Base-by-base conservation (phyloP, 768 basidiomycete species). In the Serendipita sp. region DNA sequence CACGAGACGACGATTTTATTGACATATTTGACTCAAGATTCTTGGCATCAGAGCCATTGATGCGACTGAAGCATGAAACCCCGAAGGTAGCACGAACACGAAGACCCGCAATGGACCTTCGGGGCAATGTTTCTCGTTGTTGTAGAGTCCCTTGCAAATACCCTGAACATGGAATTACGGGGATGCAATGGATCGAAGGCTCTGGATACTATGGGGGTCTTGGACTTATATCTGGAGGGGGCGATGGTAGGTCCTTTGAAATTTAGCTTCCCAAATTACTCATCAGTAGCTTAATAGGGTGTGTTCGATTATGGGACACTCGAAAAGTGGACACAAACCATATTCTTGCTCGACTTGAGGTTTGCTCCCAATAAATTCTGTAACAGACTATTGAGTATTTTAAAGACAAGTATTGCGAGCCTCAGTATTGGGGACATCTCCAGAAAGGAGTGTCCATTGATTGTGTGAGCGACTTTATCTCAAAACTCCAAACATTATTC, bases 381-480 rank as follows among this genome's bases (percentile, higher is more conserved):
- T 23, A 8, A 28, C 11, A 35, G 56, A 23, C 35, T 10, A 60
- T 30, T 60, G 48, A 32, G 13, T 16, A 5, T 34, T 34, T 30
- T 32, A 34, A n/a, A 60, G 56, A 60, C 56, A 28, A n/a, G 28
- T 23, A 18, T 38, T n/a, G 56, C 56, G 10, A 34, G 56, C 36
- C n/a, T 60, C 4, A 60, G 34, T n/a, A n/a, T 60, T 34, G 56
- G 56, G 30, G 36, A 60, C n/a, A 30, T 60, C 56, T 60, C 56
- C 18, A 34, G 18, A 60, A 8, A n/a, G 11, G 56, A 60, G 28
- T 34, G 28, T 10, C 16, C 28, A 8, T 36, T 60, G 34, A 36
- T 60, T 28, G 56, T 60, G 56, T 52, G n/a, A 7, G 48, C 16
- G 32, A 23, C 7, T n/a, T 52, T 7, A 23, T 52, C 32, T 52